Evolutionary conservation across 371 early-diverging fungal genomes (phyloP).

Genomic region (Haplosporangium sp.): DNA sequence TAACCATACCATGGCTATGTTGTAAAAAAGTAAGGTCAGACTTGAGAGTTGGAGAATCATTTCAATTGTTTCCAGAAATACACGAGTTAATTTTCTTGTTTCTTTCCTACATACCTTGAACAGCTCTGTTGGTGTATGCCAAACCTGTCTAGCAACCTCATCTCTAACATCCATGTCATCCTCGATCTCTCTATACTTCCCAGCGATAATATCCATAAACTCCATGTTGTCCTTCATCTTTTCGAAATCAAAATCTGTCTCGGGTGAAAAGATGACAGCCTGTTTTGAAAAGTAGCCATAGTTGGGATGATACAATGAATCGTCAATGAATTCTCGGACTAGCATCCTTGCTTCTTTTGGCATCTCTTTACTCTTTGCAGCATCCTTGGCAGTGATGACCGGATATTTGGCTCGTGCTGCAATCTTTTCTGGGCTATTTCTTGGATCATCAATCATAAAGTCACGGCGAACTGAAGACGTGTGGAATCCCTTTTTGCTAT

Average conservation of each 20-base stretch:
- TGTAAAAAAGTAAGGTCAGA: constrained; percentile 11
- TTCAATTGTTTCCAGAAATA: too few relatives aligned
- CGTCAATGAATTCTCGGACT: constrained; percentile 92
- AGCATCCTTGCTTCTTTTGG: constrained; percentile 79
- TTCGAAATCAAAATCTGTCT: constrained; percentile 77
- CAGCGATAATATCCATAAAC: constrained; percentile 82
- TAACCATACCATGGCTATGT: constrained; percentile 89
- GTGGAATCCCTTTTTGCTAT: constrained; percentile 19
- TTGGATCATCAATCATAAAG: constrained; percentile 41
- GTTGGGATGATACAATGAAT: constrained; percentile 94
- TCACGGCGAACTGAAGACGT: constrained; percentile 31
- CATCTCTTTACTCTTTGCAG: constrained; percentile 29
- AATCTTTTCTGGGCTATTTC: constrained; percentile 35
- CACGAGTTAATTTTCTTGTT: neutral
- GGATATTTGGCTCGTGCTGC: constrained; percentile 44
- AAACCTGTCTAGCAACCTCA: constrained; percentile 85
- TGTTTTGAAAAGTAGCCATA: constrained; percentile 98
- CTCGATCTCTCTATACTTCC: constrained; percentile 87
- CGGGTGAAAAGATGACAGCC: constrained; percentile 88
- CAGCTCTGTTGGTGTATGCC: constrained; percentile 98
- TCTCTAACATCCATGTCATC: constrained; percentile 66
- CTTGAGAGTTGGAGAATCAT: neutral
- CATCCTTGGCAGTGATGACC: constrained; percentile 47
- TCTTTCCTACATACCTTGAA: constrained; percentile 75
- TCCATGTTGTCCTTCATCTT: constrained; percentile 82